A percentile compares a stretch with the other conserved stretches of the same genome.
phyloP scores from a whole-genome alignment of 371 early-diverging fungal genomes.

The Lichtheimia corymbifera region DNA sequence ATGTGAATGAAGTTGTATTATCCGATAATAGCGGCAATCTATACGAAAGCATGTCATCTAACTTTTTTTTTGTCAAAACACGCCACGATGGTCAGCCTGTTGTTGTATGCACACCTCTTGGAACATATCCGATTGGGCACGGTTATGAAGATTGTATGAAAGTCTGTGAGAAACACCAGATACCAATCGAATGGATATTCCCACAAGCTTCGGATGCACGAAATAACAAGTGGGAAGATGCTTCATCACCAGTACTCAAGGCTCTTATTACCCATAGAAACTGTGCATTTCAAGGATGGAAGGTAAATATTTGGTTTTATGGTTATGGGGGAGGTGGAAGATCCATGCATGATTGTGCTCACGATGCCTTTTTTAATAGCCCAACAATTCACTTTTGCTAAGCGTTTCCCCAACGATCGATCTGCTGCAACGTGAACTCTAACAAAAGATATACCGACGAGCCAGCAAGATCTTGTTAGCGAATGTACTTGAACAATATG shows the following conservation, averaged over 20 bases:
- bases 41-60: slow-evolving; percentile 68
- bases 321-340: too few relatives aligned
- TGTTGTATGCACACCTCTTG: slow-evolving; percentile 55
- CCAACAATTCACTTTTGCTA: slow-evolving; percentile 32
- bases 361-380: slow-evolving; percentile 1
- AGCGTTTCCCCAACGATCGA: slow-evolving; percentile 30
- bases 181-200: slow-evolving; percentile 48
- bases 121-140: slow-evolving; percentile 62
- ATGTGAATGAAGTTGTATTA: slow-evolving; percentile 60
- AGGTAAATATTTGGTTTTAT: slow-evolving; percentile 24
- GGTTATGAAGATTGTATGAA: slow-evolving; percentile 54
- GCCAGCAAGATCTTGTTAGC: slow-evolving; percentile 12
- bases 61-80: slow-evolving; percentile 53
- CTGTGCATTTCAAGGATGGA: slow-evolving; percentile 34
- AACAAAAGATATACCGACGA: slow-evolving; percentile 27
- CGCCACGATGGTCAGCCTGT: slow-evolving; percentile 24
- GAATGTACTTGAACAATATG: too few relatives aligned
- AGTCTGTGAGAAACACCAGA: slow-evolving; percentile 50
- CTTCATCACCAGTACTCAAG: slow-evolving; percentile 65
- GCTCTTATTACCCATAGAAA: slow-evolving; percentile 53
- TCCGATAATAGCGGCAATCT: slow-evolving; percentile 46
- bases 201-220: slow-evolving; percentile 45
- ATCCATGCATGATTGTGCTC: neutral
- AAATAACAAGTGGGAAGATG: slow-evolving; percentile 55
- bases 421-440: slow-evolving; percentile 29